Percentiles rank a stretch among this genome's conserved stretches.
Conservation (phyloP, 768 basidiomycete species). For the Psilocybe sp. region DNA sequence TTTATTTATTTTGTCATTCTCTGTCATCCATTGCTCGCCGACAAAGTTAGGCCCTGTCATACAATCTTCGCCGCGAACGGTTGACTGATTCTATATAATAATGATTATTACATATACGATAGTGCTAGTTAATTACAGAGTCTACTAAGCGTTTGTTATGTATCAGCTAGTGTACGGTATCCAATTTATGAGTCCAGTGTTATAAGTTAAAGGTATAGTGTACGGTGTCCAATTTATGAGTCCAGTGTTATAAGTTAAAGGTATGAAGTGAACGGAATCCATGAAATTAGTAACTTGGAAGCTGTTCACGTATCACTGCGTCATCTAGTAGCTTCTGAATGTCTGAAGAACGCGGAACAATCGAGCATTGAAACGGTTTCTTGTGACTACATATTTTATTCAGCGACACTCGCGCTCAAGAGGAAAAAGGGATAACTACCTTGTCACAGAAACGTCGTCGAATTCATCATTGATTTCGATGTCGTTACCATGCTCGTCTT, state of each 20-base stretch:
- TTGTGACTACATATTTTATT: neutral
- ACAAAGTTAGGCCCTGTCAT: no score
- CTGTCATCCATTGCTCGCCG: no score
- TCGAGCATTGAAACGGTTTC: slow-evolving; percentile 5
- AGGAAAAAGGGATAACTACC: neutral
- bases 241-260: no score
- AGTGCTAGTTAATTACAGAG: no score
- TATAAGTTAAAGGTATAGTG: no score
- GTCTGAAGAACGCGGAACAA: neutral
- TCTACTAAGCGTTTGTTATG: no score
- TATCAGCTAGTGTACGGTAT: no score
- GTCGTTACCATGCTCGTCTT: slow-evolving; percentile 9
- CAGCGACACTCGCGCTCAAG: neutral
- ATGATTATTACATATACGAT: no score
- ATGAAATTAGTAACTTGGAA: neutral
- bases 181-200: no score
- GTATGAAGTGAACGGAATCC: neutral
- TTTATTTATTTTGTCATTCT: slow-evolving; percentile 38
- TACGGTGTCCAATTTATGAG: no score
- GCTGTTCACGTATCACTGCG: neutral
- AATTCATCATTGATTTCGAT: slow-evolving; percentile 12
- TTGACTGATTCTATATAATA: no score
- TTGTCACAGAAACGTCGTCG: slow-evolving; percentile 1
- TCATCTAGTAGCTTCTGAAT: neutral
- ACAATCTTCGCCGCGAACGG: no score